phyloP scores from a whole-genome alignment of 202 grass and related monocot genomes.

The Setaria italica region DNA sequence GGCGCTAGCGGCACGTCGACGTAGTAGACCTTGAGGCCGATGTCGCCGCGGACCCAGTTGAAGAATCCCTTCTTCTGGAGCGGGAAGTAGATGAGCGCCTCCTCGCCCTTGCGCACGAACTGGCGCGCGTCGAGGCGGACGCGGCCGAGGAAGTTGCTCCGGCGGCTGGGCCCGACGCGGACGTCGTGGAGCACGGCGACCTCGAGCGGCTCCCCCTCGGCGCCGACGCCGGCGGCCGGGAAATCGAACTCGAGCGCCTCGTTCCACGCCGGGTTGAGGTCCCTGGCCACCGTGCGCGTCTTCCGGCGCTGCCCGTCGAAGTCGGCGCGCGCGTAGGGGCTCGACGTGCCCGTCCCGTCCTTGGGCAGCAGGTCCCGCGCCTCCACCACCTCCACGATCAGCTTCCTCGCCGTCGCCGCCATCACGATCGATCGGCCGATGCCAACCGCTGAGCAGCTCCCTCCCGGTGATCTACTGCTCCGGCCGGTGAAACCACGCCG shows the following conservation, averaged over 20 bases:
- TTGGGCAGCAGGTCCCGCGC: slow-evolving; percentile 83
- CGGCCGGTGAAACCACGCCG: background rate
- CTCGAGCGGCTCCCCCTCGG: slow-evolving; percentile 69
- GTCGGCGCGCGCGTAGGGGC: slow-evolving; percentile 87
- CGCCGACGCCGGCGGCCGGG: slow-evolving; percentile 13
- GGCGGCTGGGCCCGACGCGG: slow-evolving; percentile 64
- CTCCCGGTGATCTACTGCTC: background rate
- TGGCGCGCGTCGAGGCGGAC: slow-evolving; percentile 73
- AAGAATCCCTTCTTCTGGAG: slow-evolving; percentile 86
- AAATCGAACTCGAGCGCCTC: slow-evolving; percentile 80
- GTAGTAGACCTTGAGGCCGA: slow-evolving; percentile 81
- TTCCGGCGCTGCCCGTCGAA: slow-evolving; percentile 89
- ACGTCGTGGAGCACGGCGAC: slow-evolving; percentile 72
- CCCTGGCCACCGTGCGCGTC: slow-evolving; percentile 65
- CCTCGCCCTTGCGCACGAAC: slow-evolving; percentile 88
- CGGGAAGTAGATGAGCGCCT: slow-evolving; percentile 85
- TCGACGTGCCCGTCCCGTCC: slow-evolving; percentile 87
- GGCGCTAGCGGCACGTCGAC: slow-evolving; percentile 61
- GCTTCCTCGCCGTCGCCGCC: slow-evolving; percentile 69
- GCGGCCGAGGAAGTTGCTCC: slow-evolving; percentile 84
- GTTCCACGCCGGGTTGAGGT: slow-evolving; percentile 86
- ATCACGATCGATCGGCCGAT: background rate
- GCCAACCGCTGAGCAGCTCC: background rate
- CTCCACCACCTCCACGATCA: slow-evolving; percentile 95
- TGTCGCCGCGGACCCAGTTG: slow-evolving; percentile 82